Conservation (phyloP, 2,329 filamentous ascomycete genomes). For the Cucurbitaria berberidis region DNA sequence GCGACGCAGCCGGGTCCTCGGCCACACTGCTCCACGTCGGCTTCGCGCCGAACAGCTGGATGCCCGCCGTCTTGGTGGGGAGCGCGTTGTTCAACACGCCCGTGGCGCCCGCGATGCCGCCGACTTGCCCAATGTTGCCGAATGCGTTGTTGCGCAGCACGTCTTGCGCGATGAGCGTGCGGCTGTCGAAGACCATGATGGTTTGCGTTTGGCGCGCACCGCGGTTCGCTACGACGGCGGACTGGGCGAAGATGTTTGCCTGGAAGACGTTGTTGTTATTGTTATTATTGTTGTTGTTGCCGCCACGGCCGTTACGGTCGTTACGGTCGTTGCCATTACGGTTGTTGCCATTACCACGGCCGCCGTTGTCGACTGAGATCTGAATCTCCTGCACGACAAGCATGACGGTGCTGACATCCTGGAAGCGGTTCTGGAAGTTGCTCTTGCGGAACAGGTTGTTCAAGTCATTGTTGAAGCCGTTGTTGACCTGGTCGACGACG, state of each 20-base stretch:
- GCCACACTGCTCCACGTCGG: constrained; percentile 36
- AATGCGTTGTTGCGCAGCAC: constrained; percentile 30
- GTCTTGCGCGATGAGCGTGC: constrained; percentile 34
- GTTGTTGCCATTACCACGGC: too few relatives aligned
- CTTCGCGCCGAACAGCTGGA: constrained; percentile 35
- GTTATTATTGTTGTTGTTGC: too few relatives aligned
- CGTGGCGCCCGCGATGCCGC: constrained; percentile 21
- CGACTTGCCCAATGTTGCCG: constrained; percentile 12
- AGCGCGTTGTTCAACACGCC: constrained; percentile 11
- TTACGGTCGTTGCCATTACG: too few relatives aligned
- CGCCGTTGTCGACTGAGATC: constrained; percentile 33
- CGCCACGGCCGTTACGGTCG: too few relatives aligned
- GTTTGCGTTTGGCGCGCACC: constrained; percentile 30
- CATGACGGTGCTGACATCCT: constrained; percentile 31
- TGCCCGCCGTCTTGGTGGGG: constrained; percentile 31
- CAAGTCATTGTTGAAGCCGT: constrained; percentile 36
- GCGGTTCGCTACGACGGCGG: constrained; percentile 36
- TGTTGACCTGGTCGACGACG: constrained; percentile 37
- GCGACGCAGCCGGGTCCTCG: constrained; percentile 36
- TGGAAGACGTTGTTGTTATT: constrained; percentile 25
- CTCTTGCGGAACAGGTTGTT: constrained; percentile 43
- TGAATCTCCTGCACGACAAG: constrained; percentile 42
- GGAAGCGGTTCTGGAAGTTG: constrained; percentile 30
- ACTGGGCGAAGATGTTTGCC: constrained; percentile 38
- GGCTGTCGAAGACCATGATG: constrained; percentile 38